Conservation (phyloP, 2,329 filamentous ascomycete genomes). For the Neonectria magnoliae region DNA sequence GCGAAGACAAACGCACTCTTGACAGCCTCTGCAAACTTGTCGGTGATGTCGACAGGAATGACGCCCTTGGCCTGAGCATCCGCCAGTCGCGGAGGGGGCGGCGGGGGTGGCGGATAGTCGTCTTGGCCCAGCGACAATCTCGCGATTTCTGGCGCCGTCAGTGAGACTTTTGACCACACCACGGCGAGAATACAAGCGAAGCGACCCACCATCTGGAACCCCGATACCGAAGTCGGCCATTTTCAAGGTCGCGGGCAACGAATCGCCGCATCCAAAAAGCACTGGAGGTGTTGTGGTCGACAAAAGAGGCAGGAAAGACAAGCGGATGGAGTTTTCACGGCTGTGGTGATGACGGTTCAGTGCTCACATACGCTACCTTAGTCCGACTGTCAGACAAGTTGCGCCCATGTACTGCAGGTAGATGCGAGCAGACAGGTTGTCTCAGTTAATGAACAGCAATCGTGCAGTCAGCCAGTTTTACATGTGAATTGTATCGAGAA, state of each 20-base stretch:
- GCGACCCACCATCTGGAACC: conserved; percentile 48
- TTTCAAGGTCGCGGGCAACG: conserved; percentile 18
- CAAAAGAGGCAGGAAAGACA: not conserved
- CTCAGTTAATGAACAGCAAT: not conserved
- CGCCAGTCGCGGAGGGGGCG: conserved; percentile 50
- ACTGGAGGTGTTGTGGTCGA: conserved; percentile 1
- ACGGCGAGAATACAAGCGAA: conserved; percentile 5
- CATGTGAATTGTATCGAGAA: not conserved
- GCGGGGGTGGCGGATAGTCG: conserved; percentile 44
- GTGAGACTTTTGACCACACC: conserved; percentile 41
- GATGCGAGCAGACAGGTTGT: not conserved
- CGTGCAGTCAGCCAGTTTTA: not conserved
- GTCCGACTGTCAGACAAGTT: conserved; percentile 9
- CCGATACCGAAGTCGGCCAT: conserved; percentile 51
- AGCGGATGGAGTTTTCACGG: conserved; percentile 9
- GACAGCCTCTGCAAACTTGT: conserved; percentile 63
- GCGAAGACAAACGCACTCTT: conserved; percentile 54
- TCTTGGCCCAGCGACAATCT: conserved; percentile 53
- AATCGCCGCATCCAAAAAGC: conserved; percentile 29
- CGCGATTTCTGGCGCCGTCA: conserved; percentile 50
- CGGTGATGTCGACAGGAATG: conserved; percentile 67
- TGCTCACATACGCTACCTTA: conserved; percentile 16
- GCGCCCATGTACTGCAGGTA: not conserved
- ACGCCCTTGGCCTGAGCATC: conserved; percentile 59
- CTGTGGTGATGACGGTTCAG: conserved; percentile 16